Percentiles rank a stretch among this genome's conserved stretches.
Evolutionary conservation across 208 protist species (phyloP).

Genomic region (Acanthamoeba castellanii): DNA sequence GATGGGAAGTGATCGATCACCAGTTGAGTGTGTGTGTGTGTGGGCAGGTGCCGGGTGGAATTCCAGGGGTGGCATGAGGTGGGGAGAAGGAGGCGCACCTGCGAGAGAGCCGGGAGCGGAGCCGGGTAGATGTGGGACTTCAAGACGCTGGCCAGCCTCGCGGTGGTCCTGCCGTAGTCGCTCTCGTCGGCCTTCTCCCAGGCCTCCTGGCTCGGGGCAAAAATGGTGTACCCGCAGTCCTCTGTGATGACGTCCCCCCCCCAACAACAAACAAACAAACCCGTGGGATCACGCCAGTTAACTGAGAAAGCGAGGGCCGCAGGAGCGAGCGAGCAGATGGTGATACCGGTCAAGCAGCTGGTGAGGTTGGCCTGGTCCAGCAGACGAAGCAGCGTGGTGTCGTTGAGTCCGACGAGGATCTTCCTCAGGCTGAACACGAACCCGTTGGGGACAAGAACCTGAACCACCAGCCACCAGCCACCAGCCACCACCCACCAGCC

Average conservation of each 20-base stretch:
- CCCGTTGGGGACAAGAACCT: neutral
- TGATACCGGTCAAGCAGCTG: neutral
- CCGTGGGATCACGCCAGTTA: no score
- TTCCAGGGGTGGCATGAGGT: neutral
- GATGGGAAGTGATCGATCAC: neutral
- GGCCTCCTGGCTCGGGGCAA: neutral
- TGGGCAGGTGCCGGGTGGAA: neutral
- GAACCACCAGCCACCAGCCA: no score
- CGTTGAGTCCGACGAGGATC: conserved; percentile 1
- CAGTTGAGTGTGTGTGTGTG: no score
- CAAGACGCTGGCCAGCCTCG: neutral
- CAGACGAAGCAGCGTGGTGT: neutral
- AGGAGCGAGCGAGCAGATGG: no score
- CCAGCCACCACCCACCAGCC: no score
- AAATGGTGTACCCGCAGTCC: neutral
- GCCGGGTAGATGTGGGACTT: neutral
- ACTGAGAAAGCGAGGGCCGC: no score
- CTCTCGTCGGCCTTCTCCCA: neutral
- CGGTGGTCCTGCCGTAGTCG: neutral
- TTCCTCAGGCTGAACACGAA: neutral
- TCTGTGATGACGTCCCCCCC: no score
- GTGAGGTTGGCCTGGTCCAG: neutral
- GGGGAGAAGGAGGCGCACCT: neutral
- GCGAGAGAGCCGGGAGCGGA: neutral
- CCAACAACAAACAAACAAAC: no score